Evolutionary conservation across 768 basidiomycete genomes (phyloP).

Genomic region (Podaxis sp.): DNA sequence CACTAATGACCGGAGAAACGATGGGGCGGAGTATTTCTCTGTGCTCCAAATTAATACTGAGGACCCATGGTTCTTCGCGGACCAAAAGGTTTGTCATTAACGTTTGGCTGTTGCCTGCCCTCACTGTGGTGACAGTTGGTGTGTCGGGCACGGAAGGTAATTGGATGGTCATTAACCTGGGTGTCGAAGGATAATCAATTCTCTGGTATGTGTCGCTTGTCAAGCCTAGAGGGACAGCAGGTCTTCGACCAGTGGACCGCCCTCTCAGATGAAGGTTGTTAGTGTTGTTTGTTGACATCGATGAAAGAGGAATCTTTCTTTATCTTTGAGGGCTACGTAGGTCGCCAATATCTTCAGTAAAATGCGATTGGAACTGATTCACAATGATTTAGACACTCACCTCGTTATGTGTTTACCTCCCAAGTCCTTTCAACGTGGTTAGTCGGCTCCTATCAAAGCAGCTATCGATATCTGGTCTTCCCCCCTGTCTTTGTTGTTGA

Average conservation of each 20-base stretch:
- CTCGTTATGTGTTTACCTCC: neutral
- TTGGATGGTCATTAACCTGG: neutral
- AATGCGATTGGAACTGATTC: no score
- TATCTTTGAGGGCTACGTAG: neutral
- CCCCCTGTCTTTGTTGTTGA: neutral
- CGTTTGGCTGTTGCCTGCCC: neutral
- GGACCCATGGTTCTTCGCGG: neutral
- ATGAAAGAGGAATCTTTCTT: neutral
- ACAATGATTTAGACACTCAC: neutral
- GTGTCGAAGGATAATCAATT: neutral
- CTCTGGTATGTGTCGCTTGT: neutral
- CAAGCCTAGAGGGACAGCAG: neutral
- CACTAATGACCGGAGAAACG: neutral
- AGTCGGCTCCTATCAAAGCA: neutral
- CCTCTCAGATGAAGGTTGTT: neutral
- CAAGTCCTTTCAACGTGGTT: neutral
- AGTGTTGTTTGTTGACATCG: neutral
- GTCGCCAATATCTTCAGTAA: no score
- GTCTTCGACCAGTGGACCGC: neutral
- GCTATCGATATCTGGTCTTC: neutral
- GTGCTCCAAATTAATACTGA: neutral
- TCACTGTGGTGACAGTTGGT: neutral
- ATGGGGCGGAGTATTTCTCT: neutral
- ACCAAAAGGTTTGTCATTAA: neutral
- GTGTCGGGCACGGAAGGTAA: neutral